Evolutionary conservation across 345 rosid species (phyloP).

Genomic region (Eucalyptus curtisii): DNA sequence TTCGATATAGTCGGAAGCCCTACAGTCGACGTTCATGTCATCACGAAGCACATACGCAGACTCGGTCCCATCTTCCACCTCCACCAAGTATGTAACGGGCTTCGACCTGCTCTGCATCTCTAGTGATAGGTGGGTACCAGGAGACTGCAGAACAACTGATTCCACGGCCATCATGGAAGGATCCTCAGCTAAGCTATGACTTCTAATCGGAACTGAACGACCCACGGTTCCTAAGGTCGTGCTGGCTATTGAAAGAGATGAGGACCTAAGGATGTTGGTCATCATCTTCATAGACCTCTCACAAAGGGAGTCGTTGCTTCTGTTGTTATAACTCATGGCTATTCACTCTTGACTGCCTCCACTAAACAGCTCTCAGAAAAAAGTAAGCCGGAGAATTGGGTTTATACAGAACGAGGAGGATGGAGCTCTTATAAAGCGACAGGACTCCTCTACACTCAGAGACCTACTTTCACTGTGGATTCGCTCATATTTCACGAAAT

Average conservation of each 20-base stretch:
- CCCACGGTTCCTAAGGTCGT: constrained; percentile 21
- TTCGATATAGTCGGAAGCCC: constrained; percentile 22
- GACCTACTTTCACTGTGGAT: background rate
- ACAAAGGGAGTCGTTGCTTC: constrained; percentile 22
- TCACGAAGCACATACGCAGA: background rate
- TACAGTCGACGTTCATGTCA: constrained; percentile 8
- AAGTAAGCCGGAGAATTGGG: background rate
- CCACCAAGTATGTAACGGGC: constrained; percentile 16
- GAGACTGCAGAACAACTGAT: background rate
- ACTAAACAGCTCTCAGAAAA: background rate
- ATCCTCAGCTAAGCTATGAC: background rate
- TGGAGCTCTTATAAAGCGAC: background rate
- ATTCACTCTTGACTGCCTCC: background rate
- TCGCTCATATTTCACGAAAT: background rate
- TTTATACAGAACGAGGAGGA: background rate
- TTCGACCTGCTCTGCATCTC: constrained; percentile 5
- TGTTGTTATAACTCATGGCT: constrained; percentile 15
- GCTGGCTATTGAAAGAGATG: constrained; percentile 40
- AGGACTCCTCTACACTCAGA: background rate
- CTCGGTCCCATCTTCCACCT: constrained; percentile 7
- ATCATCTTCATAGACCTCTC: constrained; percentile 39
- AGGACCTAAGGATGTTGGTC: constrained; percentile 23
- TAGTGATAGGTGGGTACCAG: constrained; percentile 6
- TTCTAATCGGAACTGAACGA: constrained; percentile 5
- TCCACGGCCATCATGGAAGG: background rate